Base-by-base conservation (phyloP, 2,329 filamentous ascomycete genomes). In the Neopestalotiopsis sp. region DNA sequence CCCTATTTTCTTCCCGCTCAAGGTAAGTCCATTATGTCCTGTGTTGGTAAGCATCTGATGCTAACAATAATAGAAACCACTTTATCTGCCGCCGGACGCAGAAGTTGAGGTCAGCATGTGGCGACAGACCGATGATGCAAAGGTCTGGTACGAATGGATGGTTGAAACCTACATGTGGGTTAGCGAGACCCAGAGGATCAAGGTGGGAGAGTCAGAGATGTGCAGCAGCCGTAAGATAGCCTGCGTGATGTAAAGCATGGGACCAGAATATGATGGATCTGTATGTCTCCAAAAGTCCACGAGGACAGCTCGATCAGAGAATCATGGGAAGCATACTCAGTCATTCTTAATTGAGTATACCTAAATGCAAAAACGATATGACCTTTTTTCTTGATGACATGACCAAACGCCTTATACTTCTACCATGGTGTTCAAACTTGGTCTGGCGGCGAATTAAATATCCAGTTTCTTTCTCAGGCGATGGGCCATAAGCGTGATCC, bases 61-160 rank as follows among this genome's bases (percentile, higher is more conserved):
- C 56, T 45, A 53, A 64, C 34, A 20, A 49, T 58, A n/a, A 73
- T 61, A 97, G 94, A 90, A 90, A 74, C 95, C 96, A 0, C 85
- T 99, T 14, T 92, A 94, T 77, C 90, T 97, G 73, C 95, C 96
- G 0, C 92, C 94, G 68, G 90, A 94, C 72, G 91, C 92, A 0
- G 94, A 97, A 79, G 85, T 98, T 4, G 92, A 97, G 73, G 90
- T 98, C 49, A 96, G 91, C 78, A 98, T 99, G 90, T 98, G 94
- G 93, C 89, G 96, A 65, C 93, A 97, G 81, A 98, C 96, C 0
- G 95, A 99, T 77, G 94, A 98, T 78, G 90, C 92, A 49, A 97
- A 93, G 79, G 96, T 99, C 7, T 99, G 96, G 97, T 99, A 99
- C 79, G 96, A 99, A 80, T 99, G 96, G 96, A 86, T 96, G 70